Evolutionary conservation across 192 early-diverging fungal genomes (phyloP).

Genomic region (Coemansia sp.): DNA sequence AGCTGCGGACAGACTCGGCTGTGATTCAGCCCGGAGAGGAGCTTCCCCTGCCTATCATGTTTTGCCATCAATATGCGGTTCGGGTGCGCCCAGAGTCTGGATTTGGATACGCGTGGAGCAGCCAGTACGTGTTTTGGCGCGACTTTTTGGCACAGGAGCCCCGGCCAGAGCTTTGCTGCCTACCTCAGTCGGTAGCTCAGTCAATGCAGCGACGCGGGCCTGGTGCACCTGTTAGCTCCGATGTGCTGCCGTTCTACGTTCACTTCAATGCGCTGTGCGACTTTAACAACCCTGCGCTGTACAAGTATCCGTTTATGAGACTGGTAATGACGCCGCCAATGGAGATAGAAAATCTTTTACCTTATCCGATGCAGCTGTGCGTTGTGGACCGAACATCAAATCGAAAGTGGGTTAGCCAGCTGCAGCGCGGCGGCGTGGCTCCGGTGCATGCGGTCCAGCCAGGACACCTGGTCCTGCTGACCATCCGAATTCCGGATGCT

Average conservation of each 20-base stretch:
- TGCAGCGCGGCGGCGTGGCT: slow-evolving; percentile 70
- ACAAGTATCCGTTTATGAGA: slow-evolving; percentile 77
- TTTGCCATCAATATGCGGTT: slow-evolving; percentile 76
- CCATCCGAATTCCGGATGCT: slow-evolving; percentile 72
- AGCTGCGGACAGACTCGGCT: slow-evolving; percentile 49
- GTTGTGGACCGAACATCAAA: slow-evolving; percentile 72
- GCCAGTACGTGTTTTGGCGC: slow-evolving; percentile 77
- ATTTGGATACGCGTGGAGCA: slow-evolving; percentile 87
- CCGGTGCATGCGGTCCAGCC: slow-evolving; percentile 85
- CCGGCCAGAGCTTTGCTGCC: slow-evolving; percentile 58
- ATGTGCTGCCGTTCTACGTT: slow-evolving; percentile 40
- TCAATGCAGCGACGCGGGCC: slow-evolving; percentile 4
- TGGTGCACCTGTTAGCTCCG: slow-evolving; percentile 1
- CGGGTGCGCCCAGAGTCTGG: slow-evolving; percentile 75
- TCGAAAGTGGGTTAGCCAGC: slow-evolving; percentile 65
- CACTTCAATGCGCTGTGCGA: slow-evolving; percentile 48
- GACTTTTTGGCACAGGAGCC: slow-evolving; percentile 60
- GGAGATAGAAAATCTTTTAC: slow-evolving; percentile 93
- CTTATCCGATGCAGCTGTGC: slow-evolving; percentile 79
- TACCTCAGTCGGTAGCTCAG: slow-evolving; percentile 19
- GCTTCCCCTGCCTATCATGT: slow-evolving; percentile 83
- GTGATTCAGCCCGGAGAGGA: slow-evolving; percentile 73
- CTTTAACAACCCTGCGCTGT: slow-evolving; percentile 37
- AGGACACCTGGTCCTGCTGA: slow-evolving; percentile 74
- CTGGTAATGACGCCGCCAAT: slow-evolving; percentile 75